These are phyloP conservation scores for Colletotrichum sp. DNA, from an alignment of 2,329 filamentous ascomycete genomes.

Conservation along the genomic window DNA sequence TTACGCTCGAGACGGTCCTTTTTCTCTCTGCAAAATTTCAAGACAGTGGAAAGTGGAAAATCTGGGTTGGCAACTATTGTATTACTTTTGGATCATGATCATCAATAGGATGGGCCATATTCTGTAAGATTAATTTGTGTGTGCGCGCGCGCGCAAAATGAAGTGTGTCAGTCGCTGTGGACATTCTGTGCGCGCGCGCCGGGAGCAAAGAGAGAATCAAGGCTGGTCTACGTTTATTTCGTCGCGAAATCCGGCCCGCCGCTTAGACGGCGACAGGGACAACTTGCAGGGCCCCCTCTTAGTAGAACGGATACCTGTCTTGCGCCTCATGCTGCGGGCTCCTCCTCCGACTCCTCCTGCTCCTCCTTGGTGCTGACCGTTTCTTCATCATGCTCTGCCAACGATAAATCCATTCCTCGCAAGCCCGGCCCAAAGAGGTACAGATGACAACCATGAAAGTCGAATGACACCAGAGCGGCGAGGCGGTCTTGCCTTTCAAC, in stretches of 20 bases:
- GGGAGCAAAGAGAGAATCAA: neutral
- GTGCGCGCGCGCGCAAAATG: neutral
- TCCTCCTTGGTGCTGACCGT: neutral
- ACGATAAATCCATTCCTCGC: neutral
- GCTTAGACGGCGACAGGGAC: constrained; percentile 13
- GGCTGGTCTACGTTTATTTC: neutral
- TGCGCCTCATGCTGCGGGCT: neutral
- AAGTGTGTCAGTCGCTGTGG: neutral
- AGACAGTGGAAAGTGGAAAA: neutral
- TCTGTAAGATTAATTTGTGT: constrained; percentile 8
- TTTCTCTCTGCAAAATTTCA: neutral
- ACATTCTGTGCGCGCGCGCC: neutral
- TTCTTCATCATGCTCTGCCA: neutral
- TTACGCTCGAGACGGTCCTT: neutral
- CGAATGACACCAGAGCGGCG: neutral
- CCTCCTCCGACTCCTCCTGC: neutral
- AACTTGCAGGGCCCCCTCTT: neutral
- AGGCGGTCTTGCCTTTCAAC: neutral
- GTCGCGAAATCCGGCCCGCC: constrained; percentile 5
- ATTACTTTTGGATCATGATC: neutral
- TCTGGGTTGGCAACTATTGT: neutral
- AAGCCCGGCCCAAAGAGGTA: neutral
- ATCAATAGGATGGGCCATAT: neutral
- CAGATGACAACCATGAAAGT: neutral
- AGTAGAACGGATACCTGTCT: neutral